Conservation (phyloP, 2,329 filamentous ascomycete species). For the Cryphonectria japonica region DNA sequence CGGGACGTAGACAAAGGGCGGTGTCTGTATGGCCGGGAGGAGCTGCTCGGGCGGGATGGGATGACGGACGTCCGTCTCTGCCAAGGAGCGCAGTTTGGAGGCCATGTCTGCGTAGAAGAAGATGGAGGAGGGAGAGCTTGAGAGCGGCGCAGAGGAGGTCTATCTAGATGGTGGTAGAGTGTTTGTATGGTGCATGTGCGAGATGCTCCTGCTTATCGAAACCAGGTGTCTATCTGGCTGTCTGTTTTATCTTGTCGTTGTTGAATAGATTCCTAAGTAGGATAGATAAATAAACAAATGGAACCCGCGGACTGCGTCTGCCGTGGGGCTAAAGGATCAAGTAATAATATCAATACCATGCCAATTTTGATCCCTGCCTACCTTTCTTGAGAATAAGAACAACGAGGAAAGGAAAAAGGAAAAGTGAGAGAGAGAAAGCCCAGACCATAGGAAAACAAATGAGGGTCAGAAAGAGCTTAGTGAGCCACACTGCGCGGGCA, state of each 20-base stretch:
- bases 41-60: slow-evolving; percentile 45
- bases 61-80: slow-evolving; percentile 45
- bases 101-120: slow-evolving; percentile 8
- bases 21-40: slow-evolving; percentile 41
- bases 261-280: not conserved
- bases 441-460: not conserved
- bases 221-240: not conserved
- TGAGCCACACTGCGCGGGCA: not conserved
- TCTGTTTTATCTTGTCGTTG: not conserved
- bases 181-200: not conserved
- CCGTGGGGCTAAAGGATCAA: not conserved
- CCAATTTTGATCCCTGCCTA: not conserved
- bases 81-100: slow-evolving; percentile 43
- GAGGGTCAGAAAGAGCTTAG: not conserved
- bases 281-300: not conserved
- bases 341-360: not conserved
- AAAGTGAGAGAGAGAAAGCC: not conserved
- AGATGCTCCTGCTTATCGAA: not conserved
- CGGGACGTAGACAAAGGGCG: slow-evolving; percentile 51
- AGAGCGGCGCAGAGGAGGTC: not conserved
- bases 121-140: not conserved
- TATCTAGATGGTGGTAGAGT: not conserved
- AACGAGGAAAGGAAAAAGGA: not conserved
- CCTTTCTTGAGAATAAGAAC: too few species aligned
- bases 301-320: slow-evolving; percentile 2